A percentile compares a stretch with the other conserved stretches of the same genome.
Conservation (phyloP, 768 basidiomycete species). For the Leccinum arenicola region DNA sequence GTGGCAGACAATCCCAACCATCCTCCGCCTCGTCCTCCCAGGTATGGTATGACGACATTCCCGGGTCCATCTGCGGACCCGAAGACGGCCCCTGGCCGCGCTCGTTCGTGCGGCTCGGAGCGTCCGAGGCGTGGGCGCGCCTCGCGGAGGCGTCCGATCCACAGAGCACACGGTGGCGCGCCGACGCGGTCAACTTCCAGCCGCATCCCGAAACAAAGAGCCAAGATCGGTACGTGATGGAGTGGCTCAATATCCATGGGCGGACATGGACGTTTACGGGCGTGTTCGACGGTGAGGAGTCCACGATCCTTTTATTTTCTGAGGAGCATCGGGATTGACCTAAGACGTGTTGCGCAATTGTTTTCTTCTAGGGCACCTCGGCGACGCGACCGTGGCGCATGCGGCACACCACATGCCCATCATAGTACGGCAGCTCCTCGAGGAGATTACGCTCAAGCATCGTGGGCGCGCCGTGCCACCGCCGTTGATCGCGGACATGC, state of each 20-base stretch:
- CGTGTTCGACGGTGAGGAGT: slow-evolving; percentile 62
- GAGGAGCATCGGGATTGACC: background rate
- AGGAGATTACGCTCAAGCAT: slow-evolving; percentile 38
- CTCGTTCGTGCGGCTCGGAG: slow-evolving; percentile 49
- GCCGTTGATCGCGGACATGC: slow-evolving; percentile 51
- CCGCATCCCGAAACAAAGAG: slow-evolving; percentile 52
- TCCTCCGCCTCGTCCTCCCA: slow-evolving; percentile 30
- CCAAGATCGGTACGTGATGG: slow-evolving; percentile 64
- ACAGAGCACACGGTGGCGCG: slow-evolving; percentile 42
- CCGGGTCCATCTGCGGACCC: slow-evolving; percentile 57
- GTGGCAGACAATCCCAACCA: slow-evolving; percentile 12
- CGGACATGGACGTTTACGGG: slow-evolving; percentile 63
- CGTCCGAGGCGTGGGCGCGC: slow-evolving; percentile 52
- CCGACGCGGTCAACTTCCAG: slow-evolving; percentile 66
- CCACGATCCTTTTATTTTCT: background rate
- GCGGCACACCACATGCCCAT: slow-evolving; percentile 67
- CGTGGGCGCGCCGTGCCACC: slow-evolving; percentile 41
- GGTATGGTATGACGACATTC: slow-evolving; percentile 60
- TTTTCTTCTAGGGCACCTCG: slow-evolving; percentile 50
- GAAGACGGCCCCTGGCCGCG: slow-evolving; percentile 68
- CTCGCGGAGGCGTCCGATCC: slow-evolving; percentile 51
- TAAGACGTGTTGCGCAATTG: slow-evolving; percentile 5
- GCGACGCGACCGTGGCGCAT: slow-evolving; percentile 67
- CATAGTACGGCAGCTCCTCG: slow-evolving; percentile 59
- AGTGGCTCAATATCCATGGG: slow-evolving; percentile 53